phyloP scores from a whole-genome alignment of 1,284 basidiomycete species.

The Mycena sp. region DNA sequence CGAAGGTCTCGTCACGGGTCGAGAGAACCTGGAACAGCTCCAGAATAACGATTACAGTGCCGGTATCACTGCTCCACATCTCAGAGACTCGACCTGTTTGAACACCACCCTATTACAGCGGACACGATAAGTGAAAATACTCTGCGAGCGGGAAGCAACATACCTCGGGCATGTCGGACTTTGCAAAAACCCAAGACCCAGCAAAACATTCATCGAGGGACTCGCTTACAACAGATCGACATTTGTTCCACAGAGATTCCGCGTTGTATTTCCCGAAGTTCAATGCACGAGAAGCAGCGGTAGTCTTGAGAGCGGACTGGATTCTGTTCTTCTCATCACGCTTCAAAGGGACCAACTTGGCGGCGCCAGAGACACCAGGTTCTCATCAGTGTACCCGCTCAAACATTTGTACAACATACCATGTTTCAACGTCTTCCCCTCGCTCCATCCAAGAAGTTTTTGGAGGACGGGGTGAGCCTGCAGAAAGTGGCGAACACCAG shows the following conservation, averaged over 20 bases:
- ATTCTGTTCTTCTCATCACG: neutral
- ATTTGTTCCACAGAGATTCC: no score
- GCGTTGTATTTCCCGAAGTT: no score
- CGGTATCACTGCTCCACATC: neutral
- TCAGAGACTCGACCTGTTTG: neutral
- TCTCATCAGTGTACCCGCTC: neutral
- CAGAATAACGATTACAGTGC: neutral
- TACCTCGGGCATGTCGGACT: no score
- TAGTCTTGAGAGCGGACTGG: neutral
- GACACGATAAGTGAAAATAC: neutral
- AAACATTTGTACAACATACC: neutral
- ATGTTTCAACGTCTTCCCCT: neutral
- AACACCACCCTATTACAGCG: neutral
- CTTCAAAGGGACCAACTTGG: neutral
- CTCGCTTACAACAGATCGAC: no score
- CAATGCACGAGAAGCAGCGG: no score
- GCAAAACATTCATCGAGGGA: no score
- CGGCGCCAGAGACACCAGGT: neutral
- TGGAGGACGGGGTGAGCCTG: conserved; percentile 6
- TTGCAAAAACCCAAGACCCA: no score
- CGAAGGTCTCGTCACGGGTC: no score
- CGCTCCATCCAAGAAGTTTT: conserved; percentile 21
- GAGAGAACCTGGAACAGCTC: no score
- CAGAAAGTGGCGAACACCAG: conserved; percentile 11
- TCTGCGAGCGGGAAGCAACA: no score